phyloP scores from a whole-genome alignment of 1,139 yeast genomes.

The Saccharomyces hybrid region DNA sequence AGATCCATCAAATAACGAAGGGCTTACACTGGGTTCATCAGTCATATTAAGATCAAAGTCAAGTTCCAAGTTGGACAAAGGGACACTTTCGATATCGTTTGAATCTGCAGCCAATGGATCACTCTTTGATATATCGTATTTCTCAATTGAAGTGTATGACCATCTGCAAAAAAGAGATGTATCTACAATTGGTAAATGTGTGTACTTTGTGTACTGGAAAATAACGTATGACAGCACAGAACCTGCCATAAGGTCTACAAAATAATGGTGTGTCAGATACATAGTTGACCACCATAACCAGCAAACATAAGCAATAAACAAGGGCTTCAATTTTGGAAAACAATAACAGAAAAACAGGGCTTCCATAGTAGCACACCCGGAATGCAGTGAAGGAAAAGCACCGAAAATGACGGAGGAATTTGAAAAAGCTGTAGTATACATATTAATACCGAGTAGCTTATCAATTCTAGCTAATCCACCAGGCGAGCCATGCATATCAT shows the following conservation, averaged over 20 bases:
- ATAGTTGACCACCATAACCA: conserved; percentile 99
- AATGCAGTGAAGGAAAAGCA: conserved; percentile 93
- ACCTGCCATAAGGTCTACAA: conserved; percentile 86
- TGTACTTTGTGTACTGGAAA: conserved; percentile 66
- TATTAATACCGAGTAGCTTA: conserved; percentile 64
- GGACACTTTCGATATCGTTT: conserved; percentile 28
- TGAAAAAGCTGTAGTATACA: conserved; percentile 78
- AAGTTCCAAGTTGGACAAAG: conserved; percentile 18
- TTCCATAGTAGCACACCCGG: conserved; percentile 91
- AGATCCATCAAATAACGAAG: conserved; percentile 25
- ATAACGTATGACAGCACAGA: conserved; percentile 67
- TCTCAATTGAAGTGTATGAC: conserved; percentile 50
- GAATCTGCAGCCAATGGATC: conserved; percentile 33
- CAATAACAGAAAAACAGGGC: conserved; percentile 76
- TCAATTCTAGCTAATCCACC: conserved; percentile 95
- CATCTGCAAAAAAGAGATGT: conserved; percentile 68
- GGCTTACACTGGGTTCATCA: conserved; percentile 20
- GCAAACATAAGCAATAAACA: conserved; percentile 67
- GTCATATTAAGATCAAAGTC: conserved; percentile 20
- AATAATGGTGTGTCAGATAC: conserved; percentile 94
- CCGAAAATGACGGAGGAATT: conserved; percentile 95
- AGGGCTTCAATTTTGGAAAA: conserved; percentile 59
- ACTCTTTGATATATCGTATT: conserved; percentile 27
- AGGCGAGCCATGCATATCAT: conserved; percentile 88
- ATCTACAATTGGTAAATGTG: conserved; percentile 63